Percentiles rank a stretch among this genome's conserved stretches.
phyloP scores from a whole-genome alignment of 441 rosid species.

The Brassica hybrid region DNA sequence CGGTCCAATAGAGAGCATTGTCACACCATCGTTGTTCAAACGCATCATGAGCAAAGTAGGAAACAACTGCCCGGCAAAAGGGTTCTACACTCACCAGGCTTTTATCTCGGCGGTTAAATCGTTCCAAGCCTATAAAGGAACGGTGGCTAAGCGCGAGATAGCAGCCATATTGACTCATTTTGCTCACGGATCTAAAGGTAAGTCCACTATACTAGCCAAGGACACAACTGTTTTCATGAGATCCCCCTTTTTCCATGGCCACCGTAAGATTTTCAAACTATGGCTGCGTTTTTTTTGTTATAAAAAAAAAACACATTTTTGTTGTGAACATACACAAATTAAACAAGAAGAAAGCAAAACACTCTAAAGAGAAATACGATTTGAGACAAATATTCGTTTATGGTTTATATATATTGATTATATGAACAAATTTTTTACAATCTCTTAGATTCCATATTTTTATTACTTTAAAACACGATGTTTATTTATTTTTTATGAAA shows the following conservation, averaged over 20 bases:
- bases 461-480: not conserved
- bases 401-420: not conserved
- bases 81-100: slow-evolving; percentile 35
- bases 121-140: slow-evolving; percentile 9
- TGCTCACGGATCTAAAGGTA: slow-evolving; percentile 23
- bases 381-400: not conserved
- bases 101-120: slow-evolving; percentile 28
- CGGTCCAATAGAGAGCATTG: slow-evolving; percentile 46
- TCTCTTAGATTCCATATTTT: not conserved
- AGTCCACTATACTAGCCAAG: not conserved
- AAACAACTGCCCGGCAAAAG: slow-evolving; percentile 40
- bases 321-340: not conserved
- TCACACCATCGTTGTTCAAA: slow-evolving; percentile 54
- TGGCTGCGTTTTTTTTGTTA: too few relatives aligned
- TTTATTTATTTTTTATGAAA: not conserved
- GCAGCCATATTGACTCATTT: slow-evolving; percentile 35
- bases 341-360: not conserved
- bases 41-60: slow-evolving; percentile 50
- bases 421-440: not conserved
- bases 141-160: slow-evolving; percentile 33
- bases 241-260: not conserved
- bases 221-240: not conserved
- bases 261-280: not conserved
- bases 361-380: not conserved
- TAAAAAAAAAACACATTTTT: too few relatives aligned